Evolutionary conservation across 345 rosid species (phyloP).

Genomic region (Aquilaria sinensis): DNA sequence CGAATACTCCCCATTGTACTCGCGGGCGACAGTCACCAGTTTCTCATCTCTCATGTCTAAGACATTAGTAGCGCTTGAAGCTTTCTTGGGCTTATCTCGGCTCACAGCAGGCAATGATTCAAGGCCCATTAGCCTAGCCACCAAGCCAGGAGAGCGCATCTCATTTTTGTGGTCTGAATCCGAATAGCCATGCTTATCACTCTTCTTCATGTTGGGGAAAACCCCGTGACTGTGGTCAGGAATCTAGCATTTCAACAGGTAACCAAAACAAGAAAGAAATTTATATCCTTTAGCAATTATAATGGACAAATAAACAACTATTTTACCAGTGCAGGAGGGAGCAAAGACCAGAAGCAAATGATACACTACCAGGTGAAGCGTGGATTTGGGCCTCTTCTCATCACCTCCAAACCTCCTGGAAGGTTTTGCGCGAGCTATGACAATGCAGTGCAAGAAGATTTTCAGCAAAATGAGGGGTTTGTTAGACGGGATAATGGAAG

Average conservation of each 20-base stretch:
- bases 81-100: slow-evolving; percentile 52
- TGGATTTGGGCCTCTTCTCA: slow-evolving; percentile 85
- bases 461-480: slow-evolving; percentile 1
- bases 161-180: slow-evolving; percentile 44
- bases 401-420: slow-evolving; percentile 63
- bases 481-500: too few relatives aligned
- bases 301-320: neutral
- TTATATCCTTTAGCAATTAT: neutral
- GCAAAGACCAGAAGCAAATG: neutral
- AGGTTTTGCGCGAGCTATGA: slow-evolving; percentile 43
- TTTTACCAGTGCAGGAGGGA: slow-evolving; percentile 1
- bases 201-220: slow-evolving; percentile 52
- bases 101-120: slow-evolving; percentile 65
- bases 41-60: slow-evolving; percentile 24
- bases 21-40: slow-evolving; percentile 6
- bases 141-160: slow-evolving; percentile 69
- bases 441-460: slow-evolving; percentile 9
- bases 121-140: slow-evolving; percentile 97
- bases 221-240: slow-evolving; percentile 76
- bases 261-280: slow-evolving; percentile 1
- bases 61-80: slow-evolving; percentile 22
- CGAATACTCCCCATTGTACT: slow-evolving; percentile 24
- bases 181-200: slow-evolving; percentile 18
- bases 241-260: slow-evolving; percentile 40
- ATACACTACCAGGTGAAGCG: slow-evolving; percentile 53